Evolutionary conservation across 768 basidiomycete species (phyloP), one percentile per base, ranked within the genome.

Genomic region (Kwoniella sp.): DNA sequence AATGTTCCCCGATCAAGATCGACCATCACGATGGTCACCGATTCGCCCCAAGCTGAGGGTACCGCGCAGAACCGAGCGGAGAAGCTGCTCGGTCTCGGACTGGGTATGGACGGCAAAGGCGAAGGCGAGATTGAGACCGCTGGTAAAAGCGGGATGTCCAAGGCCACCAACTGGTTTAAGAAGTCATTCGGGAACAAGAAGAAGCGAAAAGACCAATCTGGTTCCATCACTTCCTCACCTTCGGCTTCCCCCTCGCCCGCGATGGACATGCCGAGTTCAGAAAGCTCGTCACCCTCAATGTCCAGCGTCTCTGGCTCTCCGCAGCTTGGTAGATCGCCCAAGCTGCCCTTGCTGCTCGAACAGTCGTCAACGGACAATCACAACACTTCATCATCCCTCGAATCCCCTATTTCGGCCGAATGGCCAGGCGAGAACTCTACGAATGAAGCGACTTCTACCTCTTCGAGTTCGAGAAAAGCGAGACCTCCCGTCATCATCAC

Each of bases 11-110:
- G 75, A 53, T 69, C 66, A 45, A 64, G 72, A n/a, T 79, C 77
- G 13, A 81, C 79, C 15, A 81, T 81, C 69, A 81, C 79, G 30
- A 79, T 81, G 79, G 68, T 81, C 5, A 65, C 71, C 12, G 72
- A 73, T 15, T 66, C 68, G 13, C 74, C 74, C 13, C 66, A 56
- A 23, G 53, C 52, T 38, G 71, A 63, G 26, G 60, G 62, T 1
- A 31, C 65, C 1, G 38, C 60, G 29, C 41, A 41, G 50, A 73
- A 77, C 64, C 77, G 75, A 47, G 77, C 77, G 17, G 77, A 79
- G 63, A 58, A 68, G 20, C 55, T 77, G 17, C 66, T 77, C 2
- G 75, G 75, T 5, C 63, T 79, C 2, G 75, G 75, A 15, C 66
- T 74, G 20, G 77, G 72, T 15, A 63, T 60, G 50, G 59, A 50